Evolutionary conservation across 1,139 yeast genomes (phyloP), one percentile per base, ranked within the genome.

Genomic region (Sugiyamaella sp.): DNA sequence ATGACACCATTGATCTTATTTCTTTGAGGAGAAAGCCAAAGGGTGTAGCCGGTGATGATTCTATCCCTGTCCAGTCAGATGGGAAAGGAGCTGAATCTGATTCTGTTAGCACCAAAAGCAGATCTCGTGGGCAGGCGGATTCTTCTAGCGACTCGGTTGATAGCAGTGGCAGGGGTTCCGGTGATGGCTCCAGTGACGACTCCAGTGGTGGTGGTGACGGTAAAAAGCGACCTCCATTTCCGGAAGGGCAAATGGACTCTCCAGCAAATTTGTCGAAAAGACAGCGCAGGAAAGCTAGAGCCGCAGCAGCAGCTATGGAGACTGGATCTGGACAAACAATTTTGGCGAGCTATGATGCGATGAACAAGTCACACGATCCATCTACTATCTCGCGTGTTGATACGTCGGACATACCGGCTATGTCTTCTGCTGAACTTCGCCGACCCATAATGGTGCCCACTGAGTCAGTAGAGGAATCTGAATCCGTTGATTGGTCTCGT

Each of bases 401-500:
- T n/a, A n/a, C n/a, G n/a, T n/a, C n/a, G n/a, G n/a, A n/a, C 29
- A 5, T 5, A 25, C 29, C 9, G n/a, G 35, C 14, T 29, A 29
- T 29, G n/a, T 29, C 35, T 10, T 14, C n/a, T 12, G 8, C 46
- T 17, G 32, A 21, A 2, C 12, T 32, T 14, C 50, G 50, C 16
- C n/a, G 25, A 14, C 24, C 43, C 5, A 46, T 46, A 5, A 25
- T 24, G 17, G 50, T 46, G 5, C 50, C 50, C 12, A 46, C 50
- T 37, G 32, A 37, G 14, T 38, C 50, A 12, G 10, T 37, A 4
- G 50, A 19, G 2, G 38, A 46, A n/a, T 27, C 24, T 9, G 50
- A 46, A 3, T 33, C 42, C 6, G 10, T 35, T 16, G 42, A 37
- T 16, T 46, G 49, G 49, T 35, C 42, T 35, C 42, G 42, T 10